Evolutionary conservation across 495 filamentous ascomycete species (phyloP), one percentile per base, ranked within the genome.

Genomic region (Penicillium desertorum): DNA sequence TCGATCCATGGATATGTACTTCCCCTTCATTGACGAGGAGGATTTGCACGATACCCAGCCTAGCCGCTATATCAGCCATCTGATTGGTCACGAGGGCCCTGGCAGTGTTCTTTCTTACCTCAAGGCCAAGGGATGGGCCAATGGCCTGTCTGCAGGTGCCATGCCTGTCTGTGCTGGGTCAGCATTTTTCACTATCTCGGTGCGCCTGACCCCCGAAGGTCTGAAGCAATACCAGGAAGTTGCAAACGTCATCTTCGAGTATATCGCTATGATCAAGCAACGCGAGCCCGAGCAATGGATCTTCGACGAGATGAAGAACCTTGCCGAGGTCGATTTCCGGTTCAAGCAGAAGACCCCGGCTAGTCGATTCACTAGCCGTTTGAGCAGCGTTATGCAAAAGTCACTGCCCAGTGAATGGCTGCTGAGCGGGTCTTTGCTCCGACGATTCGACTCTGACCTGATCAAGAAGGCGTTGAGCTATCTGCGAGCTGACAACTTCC

Each of bases 1-100:
- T 17, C 82, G 91, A 47, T 85, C 87, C 27, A 75, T 99, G 62
- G 90, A 93, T 47, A 82, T 99, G 54, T 86, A 81, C 58, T 98
- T 98, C 71, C 89, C 92, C 0, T 97, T 90, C 69, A 75, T 91
- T 45, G 92, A 97, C 66, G 91, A 98, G 70, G 91, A 98, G 58
- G 66, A 84, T 9, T 71, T 92, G 51, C 96, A 86, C 71, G 86
- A 91, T 62, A 82, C 86, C 8, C 92, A 96, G 50, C 94, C 94
- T 12, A 89, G 89, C 61, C 84, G 91, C 36, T 99, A 98, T 67
- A 82, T 96, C 61, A 89, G 88, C 65, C 94, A 99, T 66, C 72
- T 99, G 45, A 92, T 99, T 60, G 94, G 94, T 14, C 95, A 99
- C 60, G 94, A 99, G 71, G 94, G 94, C 1, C 94, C 94, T 8